Base-by-base conservation (phyloP, 352 stramenopile species). In the Bremia lactucae region DNA sequence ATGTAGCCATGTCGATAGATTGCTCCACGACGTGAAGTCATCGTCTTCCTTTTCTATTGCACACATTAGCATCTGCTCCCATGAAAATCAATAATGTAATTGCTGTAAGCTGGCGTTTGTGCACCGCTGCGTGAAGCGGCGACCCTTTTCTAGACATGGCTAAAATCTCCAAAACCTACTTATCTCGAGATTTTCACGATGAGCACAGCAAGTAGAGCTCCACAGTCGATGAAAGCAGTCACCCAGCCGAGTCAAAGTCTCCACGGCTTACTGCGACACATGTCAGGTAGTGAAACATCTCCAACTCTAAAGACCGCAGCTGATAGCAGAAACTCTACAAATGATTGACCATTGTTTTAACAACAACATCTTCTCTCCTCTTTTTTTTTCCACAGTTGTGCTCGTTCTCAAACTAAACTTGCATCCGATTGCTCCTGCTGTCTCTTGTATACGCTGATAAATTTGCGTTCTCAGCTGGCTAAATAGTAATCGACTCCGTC, bases 301-400 rank as follows among this genome's bases (percentile, higher is more conserved):
- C 71, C 20, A 37, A 46, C 41, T 89, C 78, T 9, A 88, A 57
- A 4, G 74, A 78, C 13, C 87, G 50, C 29, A 90, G 42, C 46
- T 87, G 70, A 44, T 93, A 88, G 58, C 90, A 88, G 46, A 83
- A 88, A 49, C 49, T 85, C 68, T 9, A 87, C 77, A 20, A 83
- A 90, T 26, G 66, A 45, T 13, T 77, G 56, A 0, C 66, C 71
- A 2, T 72, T 47, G 23, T 74, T 64, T 20, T 64, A 52, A 0
- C 75, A 65, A 21, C 72, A 82, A 2, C 47, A 50, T 4, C 35
- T 31, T 14, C 76, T 65, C 23, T 83, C 68, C 7, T 71, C 37
- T 34, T 78, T 60, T 50, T 23, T 54, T 57, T 16, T 68, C 62
- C 2, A 56, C 41, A 0, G 70, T 81, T 21, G 64, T 43, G 29